Evolutionary conservation across 441 rosid genomes (phyloP), one percentile per base, ranked within the genome.

Genomic region (Theobroma grandiflorum): DNA sequence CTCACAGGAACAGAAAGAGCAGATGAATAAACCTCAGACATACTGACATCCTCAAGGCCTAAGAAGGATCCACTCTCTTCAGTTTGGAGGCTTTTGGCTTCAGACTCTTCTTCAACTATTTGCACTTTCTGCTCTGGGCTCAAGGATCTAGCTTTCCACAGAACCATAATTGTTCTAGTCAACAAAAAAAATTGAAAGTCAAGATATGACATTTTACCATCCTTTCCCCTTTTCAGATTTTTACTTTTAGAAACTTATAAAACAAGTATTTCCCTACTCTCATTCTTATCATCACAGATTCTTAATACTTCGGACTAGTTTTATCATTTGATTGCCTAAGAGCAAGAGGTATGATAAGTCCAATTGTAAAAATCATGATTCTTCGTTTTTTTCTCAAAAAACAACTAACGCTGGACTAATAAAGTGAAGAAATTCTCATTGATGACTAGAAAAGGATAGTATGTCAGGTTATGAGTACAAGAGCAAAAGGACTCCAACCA

Each of bases 141-240:
- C 96, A 95, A 89, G 52, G 98, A 89, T 84, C 95, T 91, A 70
- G 97, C 98, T 85, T 92, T 95, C 97, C 99, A 95, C 61, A 97
- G 86, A 80, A 98, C 98, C 97, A 93, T 94, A 84, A 97, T 95
- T 75, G 97, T 95, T 91, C 99, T 97, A 77, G 69, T 76, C 73
- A 75, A 65, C n/a, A 75, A 8, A 74, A 26, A n/a, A 78, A 80
- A n/a, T 4, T 72, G 61, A n/a, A 76, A 53, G 71, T 80, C 47
- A 81, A 65, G 14, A 61, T 31, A 59, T 64, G 42, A 52, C 69
- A 78, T 64, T 37, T 67, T 49, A 61, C 70, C 75, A 50, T 11
- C 15, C 37, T 12, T 43, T 50, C 16, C 0, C 72, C 72, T 16
- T 31, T 78, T 62, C 16, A 47, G 47, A 59, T 52, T 31, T 43